Evolutionary conservation across 305 asterid species (phyloP), one percentile per base, ranked within the genome.

Genomic region (Fraxinus nigra): DNA sequence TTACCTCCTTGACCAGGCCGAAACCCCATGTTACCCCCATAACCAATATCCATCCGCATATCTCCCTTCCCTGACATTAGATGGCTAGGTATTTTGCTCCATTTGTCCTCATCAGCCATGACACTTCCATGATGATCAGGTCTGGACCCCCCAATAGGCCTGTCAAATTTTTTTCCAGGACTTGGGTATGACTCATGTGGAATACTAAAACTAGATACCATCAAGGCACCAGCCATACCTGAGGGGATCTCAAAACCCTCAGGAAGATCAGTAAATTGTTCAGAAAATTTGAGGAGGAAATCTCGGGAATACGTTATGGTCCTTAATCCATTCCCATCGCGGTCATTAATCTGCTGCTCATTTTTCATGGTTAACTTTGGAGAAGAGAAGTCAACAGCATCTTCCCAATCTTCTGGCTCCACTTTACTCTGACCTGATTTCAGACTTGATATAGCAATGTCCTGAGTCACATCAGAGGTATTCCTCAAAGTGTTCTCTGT

Each of bases 361-460:
- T 80, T 83, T 84, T 87, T 7, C 87, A 84, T 83, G 91, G 80
- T 78, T 84, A 89, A 79, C 69, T 91, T 89, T 4, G 95, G 93
- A 77, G 87, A 88, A 82, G 97, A 85, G 67, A 88, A 85, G 83
- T 94, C 95, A 81, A 92, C 95, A 63, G 93, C 97, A 89, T 92
- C 98, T 85, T 95, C 99, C 99, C 98, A 94, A 86, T 95, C 97
- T 83, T 95, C 98, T 33, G 92, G 97, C 86, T 92, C 99, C 26
- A 79, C 84, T 86, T 93, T 92, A 85, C 77, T 80, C 83, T 69
- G 88, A 81, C 85, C 76, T 81, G 83, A 82, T 80, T 87, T 89
- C 79, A 89, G 87, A 54, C 82, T 34, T 59, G 87, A 75, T 38
- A 20, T 82, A 78, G 81, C 81, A 75, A 88, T 90, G 28, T 89